These are phyloP conservation scores for Drosera spatulata DNA, from an alignment of 179 eudicot genomes.

Conservation along the genomic window DNA sequence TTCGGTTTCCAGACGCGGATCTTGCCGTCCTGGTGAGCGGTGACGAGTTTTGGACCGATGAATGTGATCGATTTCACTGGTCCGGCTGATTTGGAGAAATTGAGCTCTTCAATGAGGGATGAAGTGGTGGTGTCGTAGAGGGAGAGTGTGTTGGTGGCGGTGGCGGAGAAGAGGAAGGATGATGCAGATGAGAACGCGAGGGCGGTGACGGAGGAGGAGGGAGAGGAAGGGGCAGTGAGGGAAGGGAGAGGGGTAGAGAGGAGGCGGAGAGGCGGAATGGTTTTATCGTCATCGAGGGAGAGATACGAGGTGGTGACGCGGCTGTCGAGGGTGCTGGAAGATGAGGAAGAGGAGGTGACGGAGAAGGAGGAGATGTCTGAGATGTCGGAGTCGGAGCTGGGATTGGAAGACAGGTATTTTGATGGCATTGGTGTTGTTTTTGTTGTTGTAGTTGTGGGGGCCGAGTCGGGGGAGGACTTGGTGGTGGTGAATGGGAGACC, in stretches of 20 bases:
- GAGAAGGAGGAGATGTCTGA: neutral
- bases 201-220: constrained; percentile 15
- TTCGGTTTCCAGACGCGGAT: constrained; percentile 30
- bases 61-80: constrained; percentile 49
- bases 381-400: constrained; percentile 2
- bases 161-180: constrained; percentile 52
- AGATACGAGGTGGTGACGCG: constrained; percentile 73
- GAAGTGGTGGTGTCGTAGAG: constrained; percentile 29
- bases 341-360: neutral
- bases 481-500: neutral
- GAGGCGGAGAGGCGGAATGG: constrained; percentile 20
- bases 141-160: constrained; percentile 16
- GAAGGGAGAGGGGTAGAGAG: constrained; percentile 11
- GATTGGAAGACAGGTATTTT: neutral
- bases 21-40: constrained; percentile 35
- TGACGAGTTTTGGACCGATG: constrained; percentile 14
- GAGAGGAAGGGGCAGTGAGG: constrained; percentile 24
- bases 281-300: constrained; percentile 10
- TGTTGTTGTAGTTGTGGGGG: neutral
- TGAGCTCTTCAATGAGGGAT: constrained; percentile 26
- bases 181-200: constrained; percentile 22
- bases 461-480: neutral
- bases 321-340: constrained; percentile 25
- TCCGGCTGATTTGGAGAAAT: constrained; percentile 23
- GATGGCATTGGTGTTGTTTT: neutral